phyloP scores from a whole-genome alignment of 2,329 filamentous ascomycete genomes.

The Hymenoscyphus occultus region DNA sequence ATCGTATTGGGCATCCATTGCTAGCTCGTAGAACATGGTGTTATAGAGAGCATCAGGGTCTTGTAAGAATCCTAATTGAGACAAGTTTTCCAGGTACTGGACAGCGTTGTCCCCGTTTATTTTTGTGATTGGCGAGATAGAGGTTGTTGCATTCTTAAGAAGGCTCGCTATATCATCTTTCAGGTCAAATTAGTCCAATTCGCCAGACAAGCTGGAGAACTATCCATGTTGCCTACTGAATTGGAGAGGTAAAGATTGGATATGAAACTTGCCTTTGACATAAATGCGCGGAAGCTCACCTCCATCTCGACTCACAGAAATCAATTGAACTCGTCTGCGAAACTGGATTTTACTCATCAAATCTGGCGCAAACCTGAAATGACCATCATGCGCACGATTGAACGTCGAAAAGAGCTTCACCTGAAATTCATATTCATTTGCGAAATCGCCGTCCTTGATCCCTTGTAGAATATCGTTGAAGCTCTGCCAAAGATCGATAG shows the following conservation, averaged over 20 bases:
- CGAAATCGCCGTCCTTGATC: conserved; percentile 21
- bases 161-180: conserved; percentile 19
- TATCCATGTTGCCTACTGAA: background rate
- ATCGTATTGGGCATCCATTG: conserved; percentile 23
- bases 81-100: conserved; percentile 46
- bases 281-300: conserved; percentile 55
- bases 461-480: conserved; percentile 38
- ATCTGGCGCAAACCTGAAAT: conserved; percentile 56
- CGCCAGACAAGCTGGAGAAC: background rate
- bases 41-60: conserved; percentile 42
- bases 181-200: conserved; percentile 40
- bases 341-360: conserved; percentile 48
- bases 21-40: conserved; percentile 39
- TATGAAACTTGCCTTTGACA: conserved; percentile 40
- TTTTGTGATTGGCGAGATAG: conserved; percentile 46
- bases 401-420: conserved; percentile 51
- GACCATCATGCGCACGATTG: conserved; percentile 59
- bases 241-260: background rate
- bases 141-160: conserved; percentile 33
- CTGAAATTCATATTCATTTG: conserved; percentile 53
- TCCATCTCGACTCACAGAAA: conserved; percentile 60
- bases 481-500: conserved; percentile 35
- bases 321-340: conserved; percentile 47
- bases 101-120: conserved; percentile 54
- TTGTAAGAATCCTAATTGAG: conserved; percentile 37